phyloP scores from a whole-genome alignment of 805 yeast species.

The Lipomyces sp. region DNA sequence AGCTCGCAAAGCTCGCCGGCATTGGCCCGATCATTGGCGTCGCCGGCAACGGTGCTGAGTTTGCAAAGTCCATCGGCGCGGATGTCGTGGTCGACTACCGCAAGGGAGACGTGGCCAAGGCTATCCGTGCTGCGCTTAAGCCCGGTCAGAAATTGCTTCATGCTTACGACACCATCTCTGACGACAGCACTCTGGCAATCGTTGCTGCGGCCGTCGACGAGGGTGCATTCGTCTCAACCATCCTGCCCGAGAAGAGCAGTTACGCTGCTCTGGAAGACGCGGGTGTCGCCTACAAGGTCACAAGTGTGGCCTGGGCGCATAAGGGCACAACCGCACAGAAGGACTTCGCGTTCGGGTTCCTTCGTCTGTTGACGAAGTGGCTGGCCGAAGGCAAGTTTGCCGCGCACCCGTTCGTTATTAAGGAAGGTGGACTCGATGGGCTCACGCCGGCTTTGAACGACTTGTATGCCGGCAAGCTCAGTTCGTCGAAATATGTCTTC shows the following conservation, averaged over 20 bases:
- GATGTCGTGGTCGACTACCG: conserved; percentile 15
- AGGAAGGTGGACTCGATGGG: conserved; percentile 9
- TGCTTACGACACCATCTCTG: conserved; percentile 11
- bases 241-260: conserved; percentile 5
- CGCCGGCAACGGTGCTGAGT: conserved; percentile 11
- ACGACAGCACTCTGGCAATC: conserved; percentile 2
- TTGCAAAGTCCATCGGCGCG: conserved; percentile 10
- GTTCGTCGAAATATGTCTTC: conserved; percentile 10
- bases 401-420: conserved; percentile 9
- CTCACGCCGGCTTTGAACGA: neutral
- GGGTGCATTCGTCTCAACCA: neutral
- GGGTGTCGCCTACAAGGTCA: neutral
- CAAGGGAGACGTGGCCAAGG: neutral
- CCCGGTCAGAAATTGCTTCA: conserved; percentile 7
- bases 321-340: neutral
- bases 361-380: conserved; percentile 3
- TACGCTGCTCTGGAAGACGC: neutral
- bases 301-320: conserved; percentile 7
- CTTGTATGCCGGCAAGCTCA: conserved; percentile 1
- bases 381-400: conserved; percentile 6
- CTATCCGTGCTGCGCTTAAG: conserved; percentile 1
- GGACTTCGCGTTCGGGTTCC: conserved; percentile 6
- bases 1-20: conserved; percentile 14
- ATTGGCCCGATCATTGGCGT: conserved; percentile 18
- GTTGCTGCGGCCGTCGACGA: conserved; percentile 3